These are phyloP conservation scores for Bruguiera gymnorhiza DNA, from an alignment of 345 rosid genomes.

Conservation along the genomic window DNA sequence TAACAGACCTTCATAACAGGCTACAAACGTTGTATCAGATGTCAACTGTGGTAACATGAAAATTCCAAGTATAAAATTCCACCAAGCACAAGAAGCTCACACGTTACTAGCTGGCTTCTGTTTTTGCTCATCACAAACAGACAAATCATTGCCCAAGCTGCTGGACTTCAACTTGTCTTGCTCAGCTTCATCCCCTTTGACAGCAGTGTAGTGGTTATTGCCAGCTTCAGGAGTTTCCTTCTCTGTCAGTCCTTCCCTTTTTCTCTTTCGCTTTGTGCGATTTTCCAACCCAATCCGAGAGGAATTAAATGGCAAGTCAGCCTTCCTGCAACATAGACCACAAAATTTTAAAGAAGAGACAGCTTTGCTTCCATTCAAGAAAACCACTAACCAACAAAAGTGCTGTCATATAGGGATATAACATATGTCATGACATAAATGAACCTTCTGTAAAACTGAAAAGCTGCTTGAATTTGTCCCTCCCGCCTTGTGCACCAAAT, in stretches of 20 bases:
- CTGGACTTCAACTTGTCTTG: conserved; percentile 10
- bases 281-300: conserved; percentile 5
- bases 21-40: not conserved
- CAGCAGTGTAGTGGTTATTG: not conserved
- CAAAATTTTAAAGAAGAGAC: not conserved
- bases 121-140: conserved; percentile 17
- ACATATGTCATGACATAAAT: not conserved
- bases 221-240: conserved; percentile 8
- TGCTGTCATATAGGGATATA: not conserved
- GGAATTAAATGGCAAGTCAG: conserved; percentile 9
- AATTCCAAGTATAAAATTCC: not conserved
- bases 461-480: too few relatives aligned
- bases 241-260: conserved; percentile 7
- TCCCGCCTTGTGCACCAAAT: too few relatives aligned
- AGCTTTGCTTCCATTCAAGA: not conserved
- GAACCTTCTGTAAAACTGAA: too few relatives aligned
- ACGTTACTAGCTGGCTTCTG: conserved; percentile 23
- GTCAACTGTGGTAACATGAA: not conserved
- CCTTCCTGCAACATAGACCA: conserved; percentile 1
- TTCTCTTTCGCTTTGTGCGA: conserved; percentile 18
- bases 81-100: conserved; percentile 15
- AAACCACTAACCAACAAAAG: not conserved
- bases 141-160: not conserved
- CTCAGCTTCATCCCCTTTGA: not conserved
- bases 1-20: not conserved